phyloP scores from a whole-genome alignment of 177 flowering plant genomes.

The Vitis hybrid region DNA sequence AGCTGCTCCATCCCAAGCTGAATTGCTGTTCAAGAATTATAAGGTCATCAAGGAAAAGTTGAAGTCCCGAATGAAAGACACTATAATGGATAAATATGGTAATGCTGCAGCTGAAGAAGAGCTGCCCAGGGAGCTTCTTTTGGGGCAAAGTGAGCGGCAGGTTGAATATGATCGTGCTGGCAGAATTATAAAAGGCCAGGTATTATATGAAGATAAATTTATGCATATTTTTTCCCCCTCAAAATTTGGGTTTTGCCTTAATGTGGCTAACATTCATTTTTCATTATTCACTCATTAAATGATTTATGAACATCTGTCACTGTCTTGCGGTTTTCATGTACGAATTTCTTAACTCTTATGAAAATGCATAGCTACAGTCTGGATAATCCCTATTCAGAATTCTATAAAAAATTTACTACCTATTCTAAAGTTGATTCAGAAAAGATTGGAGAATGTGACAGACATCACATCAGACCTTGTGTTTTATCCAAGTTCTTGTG shows the following conservation, averaged over 20 bases:
- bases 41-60: conserved; percentile 71
- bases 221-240: background rate
- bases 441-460: no score
- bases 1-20: conserved; percentile 97
- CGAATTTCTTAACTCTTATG: no score
- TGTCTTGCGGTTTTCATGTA: no score
- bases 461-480: no score
- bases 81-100: conserved; percentile 90
- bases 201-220: conserved; percentile 13
- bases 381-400: no score
- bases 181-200: conserved; percentile 84
- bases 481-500: no score
- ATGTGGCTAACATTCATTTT: background rate
- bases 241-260: background rate
- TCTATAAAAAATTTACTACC: no score
- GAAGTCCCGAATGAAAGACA: conserved; percentile 59
- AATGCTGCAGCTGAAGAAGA: conserved; percentile 80
- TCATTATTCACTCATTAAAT: background rate
- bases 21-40: conserved; percentile 64
- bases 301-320: no score
- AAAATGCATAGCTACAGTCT: no score
- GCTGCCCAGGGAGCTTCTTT: conserved; percentile 72
- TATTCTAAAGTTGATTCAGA: no score
- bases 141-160: conserved; percentile 83
- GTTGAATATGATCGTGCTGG: conserved; percentile 97